These are phyloP conservation scores for Acacia crassicarpa DNA, from an alignment of 306 rosid genomes.

Conservation along the genomic window DNA sequence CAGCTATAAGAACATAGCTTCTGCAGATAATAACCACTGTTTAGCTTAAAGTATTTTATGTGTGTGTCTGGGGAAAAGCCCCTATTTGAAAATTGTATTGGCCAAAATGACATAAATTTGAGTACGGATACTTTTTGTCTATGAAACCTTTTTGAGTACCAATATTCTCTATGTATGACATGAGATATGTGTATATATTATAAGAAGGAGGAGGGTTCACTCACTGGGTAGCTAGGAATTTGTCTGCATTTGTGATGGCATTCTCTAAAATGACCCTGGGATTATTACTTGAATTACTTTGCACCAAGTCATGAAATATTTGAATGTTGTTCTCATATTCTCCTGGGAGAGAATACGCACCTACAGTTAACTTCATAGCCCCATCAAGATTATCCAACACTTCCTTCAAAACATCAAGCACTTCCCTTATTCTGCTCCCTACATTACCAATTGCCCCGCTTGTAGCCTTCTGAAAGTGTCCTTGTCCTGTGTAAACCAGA, in stretches of 20 bases:
- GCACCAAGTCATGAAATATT: background rate
- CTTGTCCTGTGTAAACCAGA: slow-evolving; percentile 24
- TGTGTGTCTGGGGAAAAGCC: too few species aligned
- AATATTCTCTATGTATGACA: too few species aligned
- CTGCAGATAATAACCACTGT: slow-evolving; percentile 33
- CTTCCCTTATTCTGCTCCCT: background rate
- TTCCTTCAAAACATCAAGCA: background rate
- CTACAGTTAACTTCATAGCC: slow-evolving; percentile 18
- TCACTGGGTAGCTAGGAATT: slow-evolving; percentile 8
- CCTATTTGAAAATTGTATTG: too few species aligned
- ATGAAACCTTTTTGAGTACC: too few species aligned
- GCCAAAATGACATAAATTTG: too few species aligned
- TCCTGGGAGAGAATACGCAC: slow-evolving; percentile 20
- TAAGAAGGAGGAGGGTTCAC: background rate
- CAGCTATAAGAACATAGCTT: slow-evolving; percentile 33
- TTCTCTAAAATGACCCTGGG: background rate
- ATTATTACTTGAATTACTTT: background rate
- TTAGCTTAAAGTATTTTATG: background rate
- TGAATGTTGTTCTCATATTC: slow-evolving; percentile 5
- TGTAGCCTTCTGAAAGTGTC: slow-evolving; percentile 9
- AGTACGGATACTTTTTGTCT: too few species aligned
- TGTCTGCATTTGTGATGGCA: background rate
- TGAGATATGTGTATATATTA: background rate
- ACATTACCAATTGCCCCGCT: background rate
- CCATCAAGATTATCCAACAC: background rate